Evolutionary conservation across 768 basidiomycete species (phyloP), one percentile per base, ranked within the genome.

Genomic region (Amanita thiersii): DNA sequence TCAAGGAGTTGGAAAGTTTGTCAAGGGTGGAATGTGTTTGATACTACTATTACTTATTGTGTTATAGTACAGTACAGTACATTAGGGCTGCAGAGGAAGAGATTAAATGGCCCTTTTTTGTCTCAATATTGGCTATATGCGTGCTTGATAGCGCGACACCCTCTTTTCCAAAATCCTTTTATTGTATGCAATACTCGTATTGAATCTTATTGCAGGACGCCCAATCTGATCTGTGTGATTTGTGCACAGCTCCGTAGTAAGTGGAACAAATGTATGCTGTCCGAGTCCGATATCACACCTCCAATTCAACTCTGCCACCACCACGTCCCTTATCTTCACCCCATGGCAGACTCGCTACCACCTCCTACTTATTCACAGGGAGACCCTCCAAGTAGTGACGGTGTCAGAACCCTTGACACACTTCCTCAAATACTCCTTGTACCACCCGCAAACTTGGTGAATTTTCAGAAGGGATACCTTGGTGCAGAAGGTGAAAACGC

Each of bases 401-500:
- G 45, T 37, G 26, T 45, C 31, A 35, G 52, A 45, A 49, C 57
- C n/a, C 38, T 23, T 38, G 51, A 49, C 35, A 28, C 47, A 30
- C 46, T 45, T 19, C 76, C 79, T 12, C 83, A 90, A 61, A 70
- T 91, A 35, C 66, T 89, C 47, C 81, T 93, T 46, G 66, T 80
- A 9, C 89, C 90, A 0, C 70, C 77, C 10, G 65, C 73, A 37
- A 75, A 84, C 56, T 69, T 78, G 15, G 66, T 85, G 43, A 75
- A 79, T 57, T 93, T 92, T 53, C 90, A 92, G 63, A 84, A 80
- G 52, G 90, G 90, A 8, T 87, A 75, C 56, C 68, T 92, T 5
- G 90, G 90, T 38, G 85, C 81, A 17, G 86, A 88, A 43, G 85
- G 75, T 39, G 88, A 90, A 59, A 72, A 70, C 45, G 86, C 88